Evolutionary conservation across 805 yeast genomes (phyloP).

Genomic region (Yamadazyma sp.): DNA sequence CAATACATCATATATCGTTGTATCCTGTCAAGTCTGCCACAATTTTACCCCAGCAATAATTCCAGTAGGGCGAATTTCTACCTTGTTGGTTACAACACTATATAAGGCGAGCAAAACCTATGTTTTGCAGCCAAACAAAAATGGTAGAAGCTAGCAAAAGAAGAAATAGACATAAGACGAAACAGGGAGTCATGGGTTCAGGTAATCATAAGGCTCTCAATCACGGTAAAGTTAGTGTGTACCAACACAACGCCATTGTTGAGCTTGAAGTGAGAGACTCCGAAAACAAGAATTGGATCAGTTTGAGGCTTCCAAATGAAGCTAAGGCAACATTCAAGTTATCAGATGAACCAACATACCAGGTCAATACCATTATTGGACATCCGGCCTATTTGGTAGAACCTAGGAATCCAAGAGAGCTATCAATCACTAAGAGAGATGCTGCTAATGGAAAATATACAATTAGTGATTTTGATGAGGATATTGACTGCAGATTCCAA

Average conservation of each 20-base stretch:
- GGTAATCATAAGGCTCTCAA: background rate
- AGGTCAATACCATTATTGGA: slow-evolving; percentile 6
- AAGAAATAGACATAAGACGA: slow-evolving; percentile 2
- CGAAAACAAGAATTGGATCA: slow-evolving; percentile 1
- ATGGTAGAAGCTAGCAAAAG: slow-evolving; percentile 1
- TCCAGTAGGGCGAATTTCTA: background rate
- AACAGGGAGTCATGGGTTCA: background rate
- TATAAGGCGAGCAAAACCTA: slow-evolving; percentile 1
- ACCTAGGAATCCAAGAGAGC: slow-evolving; percentile 1
- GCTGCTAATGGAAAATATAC: slow-evolving; percentile 6
- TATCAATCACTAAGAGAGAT: slow-evolving; percentile 1
- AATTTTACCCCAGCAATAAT: background rate
- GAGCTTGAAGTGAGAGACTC: slow-evolving; percentile 2
- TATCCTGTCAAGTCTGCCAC: too few relatives aligned
- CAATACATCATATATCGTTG: too few relatives aligned
- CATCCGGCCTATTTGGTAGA: slow-evolving; percentile 4
- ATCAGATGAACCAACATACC: slow-evolving; percentile 5
- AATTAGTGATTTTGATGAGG: slow-evolving; percentile 6
- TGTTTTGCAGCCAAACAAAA: slow-evolving; percentile 5
- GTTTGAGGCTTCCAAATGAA: background rate
- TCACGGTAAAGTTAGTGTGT: background rate
- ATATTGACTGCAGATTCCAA: slow-evolving; percentile 8
- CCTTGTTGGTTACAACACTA: slow-evolving; percentile 4
- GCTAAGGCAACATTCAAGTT: slow-evolving; percentile 1
- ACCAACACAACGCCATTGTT: background rate